Conservation (phyloP, 768 basidiomycete genomes). For the Sporobolomyces phaffii region DNA sequence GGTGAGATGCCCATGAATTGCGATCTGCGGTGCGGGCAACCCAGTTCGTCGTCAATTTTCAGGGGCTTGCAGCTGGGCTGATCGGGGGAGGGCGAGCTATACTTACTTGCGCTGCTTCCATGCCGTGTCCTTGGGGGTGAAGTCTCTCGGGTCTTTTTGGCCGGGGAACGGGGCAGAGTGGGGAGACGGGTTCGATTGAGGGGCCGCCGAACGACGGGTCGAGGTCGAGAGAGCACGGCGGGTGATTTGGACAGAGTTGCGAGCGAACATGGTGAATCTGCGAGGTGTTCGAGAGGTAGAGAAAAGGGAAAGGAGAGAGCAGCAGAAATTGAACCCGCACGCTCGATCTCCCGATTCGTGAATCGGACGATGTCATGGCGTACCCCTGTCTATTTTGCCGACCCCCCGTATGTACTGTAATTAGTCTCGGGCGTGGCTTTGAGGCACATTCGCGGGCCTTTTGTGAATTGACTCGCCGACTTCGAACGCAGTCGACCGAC, state of each 20-base stretch:
- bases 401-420: too few species aligned
- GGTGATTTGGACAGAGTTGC: background rate
- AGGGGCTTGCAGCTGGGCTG: background rate
- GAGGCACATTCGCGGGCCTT: too few species aligned
- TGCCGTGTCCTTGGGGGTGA: conserved; percentile 7
- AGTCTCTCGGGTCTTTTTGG: conserved; percentile 6
- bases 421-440: too few species aligned
- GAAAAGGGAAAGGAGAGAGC: background rate
- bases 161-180: conserved; percentile 10
- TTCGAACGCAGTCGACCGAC: too few species aligned
- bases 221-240: conserved; percentile 5
- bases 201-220: background rate
- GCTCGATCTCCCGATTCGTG: too few species aligned
- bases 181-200: background rate
- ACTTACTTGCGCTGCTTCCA: conserved; percentile 13
- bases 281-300: background rate
- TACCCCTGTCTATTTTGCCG: too few species aligned
- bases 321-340: background rate
- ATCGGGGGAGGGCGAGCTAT: background rate
- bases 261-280: background rate
- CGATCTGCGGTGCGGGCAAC: background rate
- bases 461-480: too few species aligned
- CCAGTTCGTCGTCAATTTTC: background rate
- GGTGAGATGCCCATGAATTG: conserved; percentile 8
- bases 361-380: too few species aligned